A percentile compares a stretch with the other conserved stretches of the same genome.
Evolutionary conservation across 2,329 filamentous ascomycete genomes (phyloP).

Genomic region (Trichoderma guizhouense): DNA sequence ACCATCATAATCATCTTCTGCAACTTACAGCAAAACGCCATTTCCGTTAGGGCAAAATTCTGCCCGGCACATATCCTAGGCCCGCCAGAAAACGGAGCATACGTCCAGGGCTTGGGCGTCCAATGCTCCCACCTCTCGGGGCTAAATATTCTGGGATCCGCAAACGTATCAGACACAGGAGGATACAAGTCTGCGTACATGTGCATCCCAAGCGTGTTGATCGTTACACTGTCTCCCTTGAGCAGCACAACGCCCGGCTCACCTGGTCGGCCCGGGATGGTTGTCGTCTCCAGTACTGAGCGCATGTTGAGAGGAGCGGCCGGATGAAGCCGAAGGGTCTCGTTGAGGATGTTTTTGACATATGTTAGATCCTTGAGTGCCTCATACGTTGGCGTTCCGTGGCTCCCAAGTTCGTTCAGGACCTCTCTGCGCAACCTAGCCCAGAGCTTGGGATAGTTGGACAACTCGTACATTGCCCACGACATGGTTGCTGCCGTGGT

Average conservation of each 20-base stretch:
- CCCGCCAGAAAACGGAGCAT: conserved; percentile 52
- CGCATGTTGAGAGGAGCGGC: conserved; percentile 77
- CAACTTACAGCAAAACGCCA: conserved; percentile 46
- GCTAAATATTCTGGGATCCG: conserved; percentile 40
- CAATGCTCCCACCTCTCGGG: conserved; percentile 51
- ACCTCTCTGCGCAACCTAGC: conserved; percentile 71
- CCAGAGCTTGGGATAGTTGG: conserved; percentile 64
- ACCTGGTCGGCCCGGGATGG: conserved; percentile 24
- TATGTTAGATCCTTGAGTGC: conserved; percentile 87
- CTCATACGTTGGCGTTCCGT: conserved; percentile 65
- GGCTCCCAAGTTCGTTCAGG: conserved; percentile 58
- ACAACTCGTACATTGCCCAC: conserved; percentile 79
- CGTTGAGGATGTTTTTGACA: conserved; percentile 68
- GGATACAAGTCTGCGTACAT: conserved; percentile 48
- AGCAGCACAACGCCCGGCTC: conserved; percentile 42
- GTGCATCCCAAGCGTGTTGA: conserved; percentile 52
- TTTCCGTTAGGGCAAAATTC: conserved; percentile 58
- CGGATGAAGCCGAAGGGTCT: conserved; percentile 73
- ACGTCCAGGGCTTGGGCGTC: conserved; percentile 52
- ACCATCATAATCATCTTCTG: not conserved
- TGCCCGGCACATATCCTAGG: conserved; percentile 55
- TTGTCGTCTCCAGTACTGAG: conserved; percentile 21
- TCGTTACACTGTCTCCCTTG: conserved; percentile 45
- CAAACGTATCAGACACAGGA: conserved; percentile 36
- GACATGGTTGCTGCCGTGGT: conserved; percentile 80